Conservation (phyloP, 352 stramenopile species). For the Phytophthora megakarya region DNA sequence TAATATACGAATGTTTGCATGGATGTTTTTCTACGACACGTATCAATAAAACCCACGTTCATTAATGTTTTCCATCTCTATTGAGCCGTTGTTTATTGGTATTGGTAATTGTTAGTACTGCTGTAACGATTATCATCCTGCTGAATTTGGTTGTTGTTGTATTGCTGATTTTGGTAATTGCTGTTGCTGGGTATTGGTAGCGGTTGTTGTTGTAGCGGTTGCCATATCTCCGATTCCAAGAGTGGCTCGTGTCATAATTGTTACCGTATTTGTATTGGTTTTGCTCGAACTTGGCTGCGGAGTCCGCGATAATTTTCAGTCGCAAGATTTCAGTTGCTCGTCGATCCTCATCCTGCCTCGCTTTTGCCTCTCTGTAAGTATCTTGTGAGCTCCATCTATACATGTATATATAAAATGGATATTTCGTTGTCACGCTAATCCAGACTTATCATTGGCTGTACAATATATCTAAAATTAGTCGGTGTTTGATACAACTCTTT, state of each 20-base stretch:
- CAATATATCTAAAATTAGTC: too few relatives aligned
- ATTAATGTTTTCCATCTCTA: too few relatives aligned
- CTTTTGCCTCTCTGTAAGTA: slow-evolving; percentile 12
- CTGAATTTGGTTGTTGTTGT: neutral
- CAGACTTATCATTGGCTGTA: too few relatives aligned
- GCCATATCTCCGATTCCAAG: slow-evolving; percentile 11
- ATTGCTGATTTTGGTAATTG: neutral
- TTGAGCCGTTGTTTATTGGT: too few relatives aligned
- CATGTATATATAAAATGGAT: too few relatives aligned
- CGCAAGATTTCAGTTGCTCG: slow-evolving; percentile 15
- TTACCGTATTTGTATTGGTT: slow-evolving; percentile 26
- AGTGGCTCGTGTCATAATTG: slow-evolving; percentile 6
- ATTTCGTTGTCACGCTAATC: too few relatives aligned
- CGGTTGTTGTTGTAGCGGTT: neutral
- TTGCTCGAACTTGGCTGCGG: slow-evolving; percentile 16
- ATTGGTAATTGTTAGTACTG: too few relatives aligned
- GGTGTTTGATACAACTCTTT: too few relatives aligned
- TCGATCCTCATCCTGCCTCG: slow-evolving; percentile 17
- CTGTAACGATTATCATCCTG: too few relatives aligned
- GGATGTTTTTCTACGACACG: too few relatives aligned
- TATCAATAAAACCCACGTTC: too few relatives aligned
- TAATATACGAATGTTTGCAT: too few relatives aligned
- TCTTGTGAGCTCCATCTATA: neutral
- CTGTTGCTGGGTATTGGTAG: neutral
- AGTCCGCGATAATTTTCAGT: slow-evolving; percentile 10